Base-by-base conservation (phyloP, 106 monocot genomes). In the Acorus gramineus region DNA sequence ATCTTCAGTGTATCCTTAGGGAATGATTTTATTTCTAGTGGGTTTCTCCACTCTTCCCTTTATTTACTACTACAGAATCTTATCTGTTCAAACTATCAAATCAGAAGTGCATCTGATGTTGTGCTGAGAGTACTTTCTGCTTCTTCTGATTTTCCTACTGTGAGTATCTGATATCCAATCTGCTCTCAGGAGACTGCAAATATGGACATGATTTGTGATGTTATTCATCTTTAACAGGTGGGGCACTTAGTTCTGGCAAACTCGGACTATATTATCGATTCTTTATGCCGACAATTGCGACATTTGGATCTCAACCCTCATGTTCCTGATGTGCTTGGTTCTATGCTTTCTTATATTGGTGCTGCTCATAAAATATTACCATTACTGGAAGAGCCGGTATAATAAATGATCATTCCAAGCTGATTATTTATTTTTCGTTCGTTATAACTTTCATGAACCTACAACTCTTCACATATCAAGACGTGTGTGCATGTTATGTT, bases 251-350 rank as follows among this genome's bases (percentile, higher is more conserved):
- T 98, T 62, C 75, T 98, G 61, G 77, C 68, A 61, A 98, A 98
- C 86, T 85, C 85, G 66, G 98, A 98, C 75, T 98, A 98, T 74
- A 88, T 98, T 57, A 68, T 98, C 66, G 98, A 98, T 69, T 91
- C 91, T 54, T 66, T 98, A 47, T 92, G 98, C 67, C 78, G 77
- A 28, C 78, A 98, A 44, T 67, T 92, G 71, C 85, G 92, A 4
- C 91, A 98, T 77, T 76, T 98, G 75, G 91, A 92, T 84, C 67
- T 84, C 60, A 88, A 85, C 69, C 85, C 83, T 6, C 81, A 81
- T 52, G 80, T 85, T 64, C 91, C 98, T 63, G 78, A 81, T 74
- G 85, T 98, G 44, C 72, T 98, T 77, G 72, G 88, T 88, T 85
- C 98, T 52, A 88, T 98, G 73, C 75, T 98, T 51, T 92, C 88